Conservation (phyloP, 345 rosid species). For the Dimocarpus longan region DNA sequence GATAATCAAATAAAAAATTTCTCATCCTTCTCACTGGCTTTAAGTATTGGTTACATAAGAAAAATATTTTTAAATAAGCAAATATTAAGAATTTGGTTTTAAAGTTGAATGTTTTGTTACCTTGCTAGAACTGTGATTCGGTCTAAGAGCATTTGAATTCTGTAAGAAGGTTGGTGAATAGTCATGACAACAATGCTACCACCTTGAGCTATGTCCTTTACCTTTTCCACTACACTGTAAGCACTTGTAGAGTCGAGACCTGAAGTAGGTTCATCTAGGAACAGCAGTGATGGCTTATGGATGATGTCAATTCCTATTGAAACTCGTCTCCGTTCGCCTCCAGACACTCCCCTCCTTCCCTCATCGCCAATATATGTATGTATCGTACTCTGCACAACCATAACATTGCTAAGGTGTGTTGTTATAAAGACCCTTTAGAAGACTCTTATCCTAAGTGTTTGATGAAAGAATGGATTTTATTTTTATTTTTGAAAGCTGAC, state of each 20-base stretch:
- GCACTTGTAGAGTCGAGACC: constrained; percentile 89
- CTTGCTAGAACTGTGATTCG: constrained; percentile 49
- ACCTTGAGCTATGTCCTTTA: constrained; percentile 70
- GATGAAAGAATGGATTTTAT: too few species aligned
- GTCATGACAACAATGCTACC: constrained; percentile 82
- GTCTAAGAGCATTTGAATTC: constrained; percentile 65
- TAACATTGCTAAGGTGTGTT: not conserved
- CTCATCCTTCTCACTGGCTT: not conserved
- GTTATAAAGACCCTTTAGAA: not conserved
- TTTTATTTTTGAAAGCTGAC: too few species aligned
- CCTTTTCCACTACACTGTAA: constrained; percentile 80
- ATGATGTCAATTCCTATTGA: constrained; percentile 83
- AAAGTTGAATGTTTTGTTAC: constrained; percentile 13
- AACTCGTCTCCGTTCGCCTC: constrained; percentile 75
- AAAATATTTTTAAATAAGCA: not conserved
- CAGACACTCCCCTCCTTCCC: constrained; percentile 77
- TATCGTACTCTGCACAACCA: constrained; percentile 38
- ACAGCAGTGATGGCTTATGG: constrained; percentile 75
- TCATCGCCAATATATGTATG: constrained; percentile 75
- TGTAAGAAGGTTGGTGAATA: constrained; percentile 72
- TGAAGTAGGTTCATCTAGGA: constrained; percentile 91
- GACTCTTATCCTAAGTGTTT: not conserved
- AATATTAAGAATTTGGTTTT: not conserved
- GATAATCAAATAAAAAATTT: not conserved
- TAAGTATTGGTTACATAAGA: not conserved